Base-by-base conservation (phyloP, 768 basidiomycete species). In the Russula olivacea region DNA sequence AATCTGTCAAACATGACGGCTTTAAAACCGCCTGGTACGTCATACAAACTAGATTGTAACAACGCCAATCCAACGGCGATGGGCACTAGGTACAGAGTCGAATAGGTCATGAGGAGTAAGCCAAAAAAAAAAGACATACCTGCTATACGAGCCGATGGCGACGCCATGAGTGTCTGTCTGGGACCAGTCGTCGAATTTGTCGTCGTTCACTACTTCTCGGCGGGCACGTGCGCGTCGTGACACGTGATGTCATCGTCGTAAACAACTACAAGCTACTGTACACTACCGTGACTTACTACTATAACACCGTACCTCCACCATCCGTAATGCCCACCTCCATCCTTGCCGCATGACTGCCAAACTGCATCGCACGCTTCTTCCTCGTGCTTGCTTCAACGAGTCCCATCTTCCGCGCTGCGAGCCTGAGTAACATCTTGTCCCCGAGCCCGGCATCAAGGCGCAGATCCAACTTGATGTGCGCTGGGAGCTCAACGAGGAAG, bases 1-100 rank as follows among this genome's bases (percentile, higher is more conserved):
- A 99, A 98, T 70, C 96, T 82, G 76, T 98, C 96, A 76, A 99
- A 98, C 89, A 98, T 95, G 67, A 99, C 95, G 41, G 95, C 95
- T 61, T 90, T 82, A 76, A 87, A 93, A 48, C 95, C 95, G 68
- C 95, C 83, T 11, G 83, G 83, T 49, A 84, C 83, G 70, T 85
- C 84, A 72, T 85, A 85, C 61, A 85, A 71, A 55, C 80, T 78
- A 10, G 82, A 74, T 63, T 83, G 78, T 43, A 78, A 67, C 32
- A 78, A 66, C 1, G 76, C 77, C 10, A 77, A 73, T 11, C 76
- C 80, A 66, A 82, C 70, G 32, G 78, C 79, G 56, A 78, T 84
- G 54, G 95, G 95, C 47, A 97, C 94, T 79, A 58, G 3, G 50
- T 15, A 78, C 83, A 81, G 61, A 83, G 82, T 41, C 83, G 75